phyloP scores from a whole-genome alignment of 345 rosid genomes.

The Citrus cavaleriei region DNA sequence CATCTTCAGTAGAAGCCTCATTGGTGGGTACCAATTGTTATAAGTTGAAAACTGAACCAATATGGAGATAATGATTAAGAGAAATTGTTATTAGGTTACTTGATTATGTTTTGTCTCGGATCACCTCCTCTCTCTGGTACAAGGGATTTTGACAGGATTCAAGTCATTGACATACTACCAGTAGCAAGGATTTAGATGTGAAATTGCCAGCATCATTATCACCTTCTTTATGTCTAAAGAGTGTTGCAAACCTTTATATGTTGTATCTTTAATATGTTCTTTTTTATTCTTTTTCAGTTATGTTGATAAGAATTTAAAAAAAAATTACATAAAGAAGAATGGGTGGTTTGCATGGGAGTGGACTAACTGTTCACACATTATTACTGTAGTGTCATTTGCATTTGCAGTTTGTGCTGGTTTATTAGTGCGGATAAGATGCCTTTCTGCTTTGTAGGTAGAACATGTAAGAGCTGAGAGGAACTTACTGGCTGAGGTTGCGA shows the following conservation, averaged over 20 bases:
- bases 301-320: not conserved
- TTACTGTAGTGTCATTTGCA: not conserved
- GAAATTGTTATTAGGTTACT: not conserved
- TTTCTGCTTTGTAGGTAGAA: slow-evolving; percentile 62
- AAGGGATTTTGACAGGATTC: not conserved
- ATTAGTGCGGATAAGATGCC: slow-evolving; percentile 1
- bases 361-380: not conserved
- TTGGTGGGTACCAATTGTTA: not conserved
- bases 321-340: not conserved
- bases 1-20: not conserved
- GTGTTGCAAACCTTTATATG: not conserved
- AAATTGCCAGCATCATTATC: not conserved
- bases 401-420: not conserved
- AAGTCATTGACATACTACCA: not conserved
- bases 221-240: not conserved
- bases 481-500: slow-evolving; percentile 93
- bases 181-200: not conserved
- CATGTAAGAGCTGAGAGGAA: slow-evolving; percentile 99
- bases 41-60: not conserved
- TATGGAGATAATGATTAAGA: not conserved
- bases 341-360: not conserved
- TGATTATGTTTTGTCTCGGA: not conserved
- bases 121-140: not conserved
- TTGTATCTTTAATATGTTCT: not conserved
- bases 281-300: not conserved